Percentiles rank a stretch among this genome's conserved stretches.
Conservation (phyloP, 179 eudicot species). For the Silene coronaria region DNA sequence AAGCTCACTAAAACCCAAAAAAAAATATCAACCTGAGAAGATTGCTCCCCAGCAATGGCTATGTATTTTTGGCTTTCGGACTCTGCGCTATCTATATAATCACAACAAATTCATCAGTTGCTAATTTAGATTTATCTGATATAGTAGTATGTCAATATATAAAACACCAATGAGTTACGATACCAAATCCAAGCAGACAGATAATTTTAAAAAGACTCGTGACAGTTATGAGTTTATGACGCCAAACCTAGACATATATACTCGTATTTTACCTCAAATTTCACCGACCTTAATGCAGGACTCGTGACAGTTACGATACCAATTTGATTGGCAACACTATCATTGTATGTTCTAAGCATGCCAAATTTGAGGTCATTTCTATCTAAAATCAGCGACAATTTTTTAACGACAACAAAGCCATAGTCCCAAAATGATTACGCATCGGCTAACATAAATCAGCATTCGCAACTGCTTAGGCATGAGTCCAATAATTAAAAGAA, state of each 20-base stretch:
- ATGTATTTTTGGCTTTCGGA: constrained; percentile 46
- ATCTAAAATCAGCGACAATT: not conserved
- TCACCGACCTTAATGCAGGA: not conserved
- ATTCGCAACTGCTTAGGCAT: too few species aligned
- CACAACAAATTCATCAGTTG: constrained; percentile 9
- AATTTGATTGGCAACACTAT: not conserved
- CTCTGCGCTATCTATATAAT: constrained; percentile 28
- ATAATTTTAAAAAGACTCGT: not conserved
- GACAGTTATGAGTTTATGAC: not conserved
- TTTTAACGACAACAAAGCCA: too few species aligned
- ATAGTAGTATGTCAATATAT: not conserved
- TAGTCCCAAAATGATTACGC: too few species aligned
- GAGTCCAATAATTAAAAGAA: not conserved
- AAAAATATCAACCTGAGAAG: constrained; percentile 49
- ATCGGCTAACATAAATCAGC: too few species aligned
- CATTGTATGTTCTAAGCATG: not conserved
- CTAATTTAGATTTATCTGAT: constrained; percentile 6
- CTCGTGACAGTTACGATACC: not conserved
- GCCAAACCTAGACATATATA: not conserved
- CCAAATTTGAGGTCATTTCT: constrained; percentile 7
- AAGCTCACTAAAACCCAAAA: not conserved
- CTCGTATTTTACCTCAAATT: not conserved
- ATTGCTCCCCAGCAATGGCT: constrained; percentile 69
- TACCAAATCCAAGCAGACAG: not conserved
- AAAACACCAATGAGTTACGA: not conserved